phyloP scores from a whole-genome alignment of 1,139 yeast species.

The Candida buenavistaensis region DNA sequence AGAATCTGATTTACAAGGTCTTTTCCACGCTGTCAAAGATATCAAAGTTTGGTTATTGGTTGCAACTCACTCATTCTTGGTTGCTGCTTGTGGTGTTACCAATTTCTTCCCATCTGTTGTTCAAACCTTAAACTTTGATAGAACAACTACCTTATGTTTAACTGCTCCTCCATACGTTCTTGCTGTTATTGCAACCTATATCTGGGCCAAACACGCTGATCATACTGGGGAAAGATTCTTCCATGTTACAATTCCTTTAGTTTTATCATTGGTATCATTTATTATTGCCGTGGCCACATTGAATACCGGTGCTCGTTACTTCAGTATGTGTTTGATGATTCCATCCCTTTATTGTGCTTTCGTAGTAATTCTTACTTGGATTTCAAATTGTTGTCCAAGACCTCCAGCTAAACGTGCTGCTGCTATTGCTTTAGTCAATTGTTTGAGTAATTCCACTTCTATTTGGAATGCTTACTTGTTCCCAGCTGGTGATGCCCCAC shows the following conservation, averaged over 20 bases:
- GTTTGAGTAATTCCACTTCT: constrained; percentile 52
- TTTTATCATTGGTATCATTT: constrained; percentile 47
- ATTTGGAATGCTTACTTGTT: constrained; percentile 56
- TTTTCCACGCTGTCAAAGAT: constrained; percentile 43
- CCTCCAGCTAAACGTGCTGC: constrained; percentile 57
- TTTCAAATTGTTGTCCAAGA: constrained; percentile 52
- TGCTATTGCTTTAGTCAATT: constrained; percentile 52
- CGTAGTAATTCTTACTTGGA: constrained; percentile 56
- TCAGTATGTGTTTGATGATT: constrained; percentile 63
- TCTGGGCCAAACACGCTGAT: constrained; percentile 61
- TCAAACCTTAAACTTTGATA: constrained; percentile 49
- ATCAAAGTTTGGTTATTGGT: constrained; percentile 48
- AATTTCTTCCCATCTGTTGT: constrained; percentile 65
- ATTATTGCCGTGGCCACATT: constrained; percentile 55
- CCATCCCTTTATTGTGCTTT: constrained; percentile 59
- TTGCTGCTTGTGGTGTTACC: constrained; percentile 60
- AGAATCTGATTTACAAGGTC: constrained; percentile 34
- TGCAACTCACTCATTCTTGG: constrained; percentile 47
- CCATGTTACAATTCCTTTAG: constrained; percentile 49
- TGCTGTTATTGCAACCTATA: constrained; percentile 52
- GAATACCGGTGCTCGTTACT: constrained; percentile 59
- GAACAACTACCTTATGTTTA: constrained; percentile 51
- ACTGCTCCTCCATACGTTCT: constrained; percentile 63
- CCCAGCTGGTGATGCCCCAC: constrained; percentile 42
- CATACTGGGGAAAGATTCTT: constrained; percentile 56